Percentiles rank a stretch among this genome's conserved stretches.
Conservation (phyloP, 1,284 basidiomycete genomes). For the Cystobasidium slooffiae region DNA sequence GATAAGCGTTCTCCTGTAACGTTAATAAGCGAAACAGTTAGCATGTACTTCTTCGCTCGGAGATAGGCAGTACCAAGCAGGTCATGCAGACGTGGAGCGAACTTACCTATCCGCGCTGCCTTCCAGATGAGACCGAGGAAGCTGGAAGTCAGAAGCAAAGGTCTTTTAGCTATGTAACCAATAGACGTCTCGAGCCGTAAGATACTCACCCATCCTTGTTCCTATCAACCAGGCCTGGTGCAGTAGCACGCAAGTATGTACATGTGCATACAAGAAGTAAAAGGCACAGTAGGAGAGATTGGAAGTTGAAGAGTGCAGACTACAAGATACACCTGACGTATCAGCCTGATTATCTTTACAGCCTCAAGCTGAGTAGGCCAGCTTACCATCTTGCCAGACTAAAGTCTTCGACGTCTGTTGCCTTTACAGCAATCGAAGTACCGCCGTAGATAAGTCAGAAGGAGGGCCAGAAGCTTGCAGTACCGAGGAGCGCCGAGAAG, state of each 20-base stretch:
- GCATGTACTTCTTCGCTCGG: not conserved
- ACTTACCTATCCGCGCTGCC: slow-evolving; percentile 81
- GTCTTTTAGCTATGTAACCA: not conserved
- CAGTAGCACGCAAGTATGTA: slow-evolving; percentile 88
- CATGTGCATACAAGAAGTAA: slow-evolving; percentile 95
- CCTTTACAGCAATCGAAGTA: slow-evolving; percentile 14
- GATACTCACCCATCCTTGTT: slow-evolving; percentile 93
- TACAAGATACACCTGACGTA: slow-evolving; percentile 55
- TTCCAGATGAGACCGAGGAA: slow-evolving; percentile 92
- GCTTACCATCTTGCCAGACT: slow-evolving; percentile 10
- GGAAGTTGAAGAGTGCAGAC: slow-evolving; percentile 98
- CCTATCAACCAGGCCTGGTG: slow-evolving; percentile 85
- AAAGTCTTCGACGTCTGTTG: not conserved
- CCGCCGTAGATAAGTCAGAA: not conserved
- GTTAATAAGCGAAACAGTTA: not conserved
- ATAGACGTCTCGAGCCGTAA: too few species aligned
- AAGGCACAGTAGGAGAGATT: slow-evolving; percentile 89
- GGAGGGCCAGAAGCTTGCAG: too few species aligned
- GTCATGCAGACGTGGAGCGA: not conserved
- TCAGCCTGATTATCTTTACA: not conserved
- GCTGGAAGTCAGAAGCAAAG: slow-evolving; percentile 59
- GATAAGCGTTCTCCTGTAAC: slow-evolving; percentile 74
- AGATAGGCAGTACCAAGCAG: not conserved
- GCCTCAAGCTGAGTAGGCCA: too few species aligned
- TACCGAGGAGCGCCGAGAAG: too few species aligned